Evolutionary conservation across 2,329 filamentous ascomycete species (phyloP), one percentile per base, ranked within the genome.

Genomic region (Venturiaceae sp.): DNA sequence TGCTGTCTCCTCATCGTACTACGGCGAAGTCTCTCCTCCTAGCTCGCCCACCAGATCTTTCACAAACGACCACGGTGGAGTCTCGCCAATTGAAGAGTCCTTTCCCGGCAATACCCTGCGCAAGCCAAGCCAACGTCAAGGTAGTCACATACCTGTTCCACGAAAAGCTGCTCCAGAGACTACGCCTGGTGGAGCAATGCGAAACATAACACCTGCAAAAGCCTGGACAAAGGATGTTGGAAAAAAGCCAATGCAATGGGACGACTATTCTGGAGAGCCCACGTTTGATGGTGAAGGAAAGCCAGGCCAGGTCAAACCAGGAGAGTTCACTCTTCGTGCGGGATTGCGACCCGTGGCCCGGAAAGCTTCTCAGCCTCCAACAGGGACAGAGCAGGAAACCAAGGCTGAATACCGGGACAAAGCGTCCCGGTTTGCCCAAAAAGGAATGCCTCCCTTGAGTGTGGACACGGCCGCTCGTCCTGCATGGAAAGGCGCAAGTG

Each of bases 401-500:
- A 58, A 59, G 33, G 50, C 23, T 28, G 64, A 63, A 37, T 64
- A 67, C 47, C 60, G 64, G 32, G 68, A 71, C 37, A 69, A 67
- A 30, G 64, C 67, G 19, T 63, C 62, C 39, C 64, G 66, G 33
- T 62, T 68, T 34, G 61, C 64, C 47, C 19, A 26, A 32, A 63
- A 64, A n/a, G 44, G 23, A 30, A 30, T 14, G 44, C 14, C 44
- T 13, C 13, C 23, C 30, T 53, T 66, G 16, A 60, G 64, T 61
- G 71, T 75, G 57, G 75, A 78, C 28, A 74, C 67, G 55, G 19
- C 13, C 19, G 14, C 44, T 50, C 71, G 71, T 46, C 72, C 76
- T 57, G 75, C 84, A 59, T 91, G 88, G 88, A 85, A 84, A 65
- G 87, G 87, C 19, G 83, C 84, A 37, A 90, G 84, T 67, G 88